phyloP scores from a whole-genome alignment of 257 asterid genomes.

The Solanum tarijense region DNA sequence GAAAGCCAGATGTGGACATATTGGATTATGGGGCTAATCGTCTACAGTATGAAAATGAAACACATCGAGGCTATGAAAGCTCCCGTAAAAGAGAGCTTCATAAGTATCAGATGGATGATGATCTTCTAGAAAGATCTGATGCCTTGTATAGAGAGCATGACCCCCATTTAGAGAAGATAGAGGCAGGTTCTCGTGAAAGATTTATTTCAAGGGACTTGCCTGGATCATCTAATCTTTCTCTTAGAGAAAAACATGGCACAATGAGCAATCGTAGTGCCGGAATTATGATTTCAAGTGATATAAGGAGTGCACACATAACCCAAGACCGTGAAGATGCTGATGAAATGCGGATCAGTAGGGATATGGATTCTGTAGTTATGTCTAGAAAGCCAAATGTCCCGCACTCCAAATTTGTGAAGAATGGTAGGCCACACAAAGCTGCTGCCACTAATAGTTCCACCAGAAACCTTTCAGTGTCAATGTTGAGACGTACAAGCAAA shows the following conservation, averaged over 20 bases:
- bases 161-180: conserved; percentile 9
- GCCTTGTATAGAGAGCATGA: conserved; percentile 17
- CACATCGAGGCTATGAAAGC: conserved; percentile 19
- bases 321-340: conserved; percentile 16
- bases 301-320: conserved; percentile 26
- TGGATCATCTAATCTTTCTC: conserved; percentile 20
- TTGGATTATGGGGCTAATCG: conserved; percentile 23
- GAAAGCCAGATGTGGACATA: conserved; percentile 22
- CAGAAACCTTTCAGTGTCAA: conserved; percentile 12
- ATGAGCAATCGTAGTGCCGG: conserved; percentile 16
- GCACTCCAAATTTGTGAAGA: conserved; percentile 11
- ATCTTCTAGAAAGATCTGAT: conserved; percentile 21
- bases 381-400: conserved; percentile 23
- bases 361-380: not conserved
- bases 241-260: conserved; percentile 11
- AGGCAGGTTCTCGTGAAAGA: conserved; percentile 21
- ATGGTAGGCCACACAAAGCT: conserved; percentile 11
- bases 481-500: conserved; percentile 11
- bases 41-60: conserved; percentile 17
- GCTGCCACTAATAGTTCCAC: conserved; percentile 11
- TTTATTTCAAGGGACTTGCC: conserved; percentile 17
- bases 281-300: conserved; percentile 27
- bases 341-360: conserved; percentile 14
- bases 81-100: conserved; percentile 10
- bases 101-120: conserved; percentile 19